A percentile compares a stretch with the other conserved stretches of the same genome.
Conservation (phyloP, 108 stramenopile species). For the Seminavis robusta region DNA sequence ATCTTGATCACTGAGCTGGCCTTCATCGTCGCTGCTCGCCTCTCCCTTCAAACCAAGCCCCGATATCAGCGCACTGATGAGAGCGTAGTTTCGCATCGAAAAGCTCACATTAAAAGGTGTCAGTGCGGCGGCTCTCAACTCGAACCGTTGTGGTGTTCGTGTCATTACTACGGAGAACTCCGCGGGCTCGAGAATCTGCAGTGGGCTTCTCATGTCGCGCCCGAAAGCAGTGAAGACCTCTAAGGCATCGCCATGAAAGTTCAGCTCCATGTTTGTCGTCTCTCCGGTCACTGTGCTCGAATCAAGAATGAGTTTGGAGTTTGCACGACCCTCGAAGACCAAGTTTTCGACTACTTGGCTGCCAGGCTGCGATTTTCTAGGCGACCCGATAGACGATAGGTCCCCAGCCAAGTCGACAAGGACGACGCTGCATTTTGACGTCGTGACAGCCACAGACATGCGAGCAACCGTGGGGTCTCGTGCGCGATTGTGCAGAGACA, state of each 20-base stretch:
- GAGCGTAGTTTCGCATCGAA: conserved; percentile 83
- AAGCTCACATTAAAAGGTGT: conserved; percentile 57
- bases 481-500: too few species aligned
- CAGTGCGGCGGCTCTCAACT: conserved; percentile 62
- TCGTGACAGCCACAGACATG: conserved; percentile 2
- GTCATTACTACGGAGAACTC: conserved; percentile 38
- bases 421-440: conserved; percentile 39
- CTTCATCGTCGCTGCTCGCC: conserved; percentile 4
- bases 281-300: conserved; percentile 23
- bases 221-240: conserved; percentile 84
- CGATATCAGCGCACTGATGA: conserved; percentile 58
- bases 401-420: conserved; percentile 46
- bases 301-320: conserved; percentile 21
- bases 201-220: conserved; percentile 46
- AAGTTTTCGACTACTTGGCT: conserved; percentile 54
- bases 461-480: neutral
- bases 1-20: conserved; percentile 46
- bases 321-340: conserved; percentile 63
- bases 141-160: conserved; percentile 27
- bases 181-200: conserved; percentile 81
- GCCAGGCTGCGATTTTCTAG: neutral
- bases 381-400: neutral
- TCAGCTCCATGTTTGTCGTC: conserved; percentile 31
- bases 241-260: conserved; percentile 59
- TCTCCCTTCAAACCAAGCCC: conserved; percentile 48